phyloP scores from a whole-genome alignment of 768 basidiomycete species.

The Melanogaster broomeanus region DNA sequence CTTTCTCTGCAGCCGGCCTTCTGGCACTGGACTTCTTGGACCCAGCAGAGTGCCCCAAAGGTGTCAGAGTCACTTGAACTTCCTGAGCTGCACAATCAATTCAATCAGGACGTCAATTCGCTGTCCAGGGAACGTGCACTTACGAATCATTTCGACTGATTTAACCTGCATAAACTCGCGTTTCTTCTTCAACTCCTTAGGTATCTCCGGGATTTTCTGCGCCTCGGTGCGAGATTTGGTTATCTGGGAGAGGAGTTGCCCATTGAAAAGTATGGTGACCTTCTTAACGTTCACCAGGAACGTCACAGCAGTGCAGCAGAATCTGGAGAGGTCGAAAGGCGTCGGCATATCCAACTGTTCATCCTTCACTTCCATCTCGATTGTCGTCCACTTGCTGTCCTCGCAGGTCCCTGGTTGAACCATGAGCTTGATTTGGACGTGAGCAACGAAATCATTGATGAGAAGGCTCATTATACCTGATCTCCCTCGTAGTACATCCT shows the following conservation, averaged over 20 bases:
- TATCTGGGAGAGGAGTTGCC: slow-evolving; percentile 1
- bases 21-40: slow-evolving; percentile 49
- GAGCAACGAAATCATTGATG: neutral
- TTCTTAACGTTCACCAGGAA: slow-evolving; percentile 45
- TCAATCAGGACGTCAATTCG: no score
- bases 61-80: slow-evolving; percentile 76
- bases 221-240: neutral
- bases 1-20: slow-evolving; percentile 4
- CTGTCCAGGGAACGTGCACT: neutral
- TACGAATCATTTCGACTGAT: slow-evolving; percentile 4
- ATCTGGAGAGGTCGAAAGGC: slow-evolving; percentile 46
- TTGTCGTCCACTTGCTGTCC: slow-evolving; percentile 40
- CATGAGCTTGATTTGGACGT: neutral
- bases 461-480: slow-evolving; percentile 5
- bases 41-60: slow-evolving; percentile 70
- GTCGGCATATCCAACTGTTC: slow-evolving; percentile 40
- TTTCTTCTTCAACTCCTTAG: slow-evolving; percentile 5
- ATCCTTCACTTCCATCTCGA: slow-evolving; percentile 49
- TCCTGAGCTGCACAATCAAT: slow-evolving; percentile 50
- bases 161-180: slow-evolving; percentile 64
- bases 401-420: neutral
- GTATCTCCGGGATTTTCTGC: neutral
- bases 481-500: slow-evolving; percentile 7
- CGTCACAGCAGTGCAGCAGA: slow-evolving; percentile 48
- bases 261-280: slow-evolving; percentile 7